These are phyloP conservation scores for Tolypocladium album DNA, from an alignment of 2,329 filamentous ascomycete genomes.

Conservation along the genomic window DNA sequence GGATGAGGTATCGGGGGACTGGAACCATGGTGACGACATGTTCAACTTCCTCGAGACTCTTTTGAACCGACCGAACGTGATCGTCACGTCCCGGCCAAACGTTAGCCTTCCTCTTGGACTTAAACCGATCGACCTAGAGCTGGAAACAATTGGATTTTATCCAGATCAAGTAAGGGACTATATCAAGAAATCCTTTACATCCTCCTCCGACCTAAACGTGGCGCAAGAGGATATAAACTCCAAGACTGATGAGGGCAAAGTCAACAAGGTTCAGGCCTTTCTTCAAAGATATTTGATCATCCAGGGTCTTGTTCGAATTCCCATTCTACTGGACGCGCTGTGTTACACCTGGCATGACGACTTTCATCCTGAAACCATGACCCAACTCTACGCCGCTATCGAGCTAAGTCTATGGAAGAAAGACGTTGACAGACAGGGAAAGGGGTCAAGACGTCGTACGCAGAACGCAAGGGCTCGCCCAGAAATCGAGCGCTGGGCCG, in stretches of 20 bases:
- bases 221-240: neutral
- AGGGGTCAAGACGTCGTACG: slow-evolving; percentile 4
- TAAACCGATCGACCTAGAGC: slow-evolving; percentile 17
- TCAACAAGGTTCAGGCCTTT: slow-evolving; percentile 17
- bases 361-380: slow-evolving; percentile 21
- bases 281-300: slow-evolving; percentile 20
- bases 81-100: slow-evolving; percentile 28
- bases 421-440: slow-evolving; percentile 19
- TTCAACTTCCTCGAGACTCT: slow-evolving; percentile 15
- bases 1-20: slow-evolving; percentile 25
- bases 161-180: slow-evolving; percentile 22
- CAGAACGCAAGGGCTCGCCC: neutral
- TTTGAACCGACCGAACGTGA: slow-evolving; percentile 21
- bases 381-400: slow-evolving; percentile 20
- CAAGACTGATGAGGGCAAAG: neutral
- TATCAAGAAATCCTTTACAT: slow-evolving; percentile 7
- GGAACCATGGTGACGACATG: slow-evolving; percentile 5
- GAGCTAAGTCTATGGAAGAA: slow-evolving; percentile 26
- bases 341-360: slow-evolving; percentile 24
- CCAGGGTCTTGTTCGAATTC: slow-evolving; percentile 27
- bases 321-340: slow-evolving; percentile 32
- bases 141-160: slow-evolving; percentile 29
- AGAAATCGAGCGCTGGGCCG: neutral
- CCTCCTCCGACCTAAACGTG: neutral
- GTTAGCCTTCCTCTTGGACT: slow-evolving; percentile 2